A percentile compares a stretch with the other conserved stretches of the same genome.
These are phyloP conservation scores for Ciborinia camelliae DNA, from an alignment of 2,329 filamentous ascomycete species.

Conservation along the genomic window DNA sequence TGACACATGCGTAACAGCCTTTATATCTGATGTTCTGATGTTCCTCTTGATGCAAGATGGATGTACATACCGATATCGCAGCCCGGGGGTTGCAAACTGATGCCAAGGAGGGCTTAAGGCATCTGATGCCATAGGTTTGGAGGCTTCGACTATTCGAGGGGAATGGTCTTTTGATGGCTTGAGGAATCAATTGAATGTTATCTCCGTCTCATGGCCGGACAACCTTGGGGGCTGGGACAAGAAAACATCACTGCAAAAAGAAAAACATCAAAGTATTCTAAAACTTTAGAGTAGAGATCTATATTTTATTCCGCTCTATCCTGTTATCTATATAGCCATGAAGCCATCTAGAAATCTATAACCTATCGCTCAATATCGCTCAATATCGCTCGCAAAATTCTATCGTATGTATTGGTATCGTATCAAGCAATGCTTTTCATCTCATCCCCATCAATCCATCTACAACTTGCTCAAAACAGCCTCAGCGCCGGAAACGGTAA, in stretches of 20 bases:
- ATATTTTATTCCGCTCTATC: slow-evolving; percentile 8
- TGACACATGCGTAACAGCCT: neutral
- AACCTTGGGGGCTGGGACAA: too few species aligned
- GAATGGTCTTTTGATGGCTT: neutral
- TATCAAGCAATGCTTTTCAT: neutral
- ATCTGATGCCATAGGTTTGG: neutral
- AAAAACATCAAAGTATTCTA: neutral
- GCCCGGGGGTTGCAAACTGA: neutral
- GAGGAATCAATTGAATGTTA: neutral
- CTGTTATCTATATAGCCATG: neutral
- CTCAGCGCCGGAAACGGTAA: slow-evolving; percentile 36
- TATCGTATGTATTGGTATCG: neutral
- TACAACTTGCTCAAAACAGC: slow-evolving; percentile 36
- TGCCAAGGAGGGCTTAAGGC: neutral
- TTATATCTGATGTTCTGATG: neutral
- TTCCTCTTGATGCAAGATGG: neutral
- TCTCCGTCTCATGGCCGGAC: neutral
- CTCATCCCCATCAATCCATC: neutral
- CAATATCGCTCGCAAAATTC: neutral
- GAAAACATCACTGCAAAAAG: too few species aligned
- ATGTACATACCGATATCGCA: neutral
- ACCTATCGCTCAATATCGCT: neutral
- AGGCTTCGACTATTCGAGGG: neutral
- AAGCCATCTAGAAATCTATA: neutral
- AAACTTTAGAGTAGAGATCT: slow-evolving; percentile 13